Percentiles rank a stretch among this genome's conserved stretches.
These are phyloP conservation scores for Crucihimalaya himalaica DNA, from an alignment of 345 rosid genomes.

Conservation along the genomic window DNA sequence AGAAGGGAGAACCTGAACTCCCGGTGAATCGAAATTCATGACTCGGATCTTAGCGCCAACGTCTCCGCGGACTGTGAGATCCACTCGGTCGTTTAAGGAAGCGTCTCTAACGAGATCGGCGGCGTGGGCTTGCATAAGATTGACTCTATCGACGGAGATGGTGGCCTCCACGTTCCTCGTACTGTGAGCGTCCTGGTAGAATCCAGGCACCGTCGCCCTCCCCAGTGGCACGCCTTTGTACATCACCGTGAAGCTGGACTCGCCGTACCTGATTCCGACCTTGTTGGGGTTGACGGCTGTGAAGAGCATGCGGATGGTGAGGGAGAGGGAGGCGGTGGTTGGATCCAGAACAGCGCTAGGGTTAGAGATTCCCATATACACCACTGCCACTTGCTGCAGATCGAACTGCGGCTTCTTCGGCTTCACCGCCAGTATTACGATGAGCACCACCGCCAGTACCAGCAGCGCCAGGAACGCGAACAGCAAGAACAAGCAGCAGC, in stretches of 20 bases:
- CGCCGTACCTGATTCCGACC: conserved; percentile 94
- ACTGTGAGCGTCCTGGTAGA: conserved; percentile 87
- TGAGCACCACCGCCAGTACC: conserved; percentile 65
- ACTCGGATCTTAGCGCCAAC: conserved; percentile 96
- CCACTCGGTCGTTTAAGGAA: conserved; percentile 80
- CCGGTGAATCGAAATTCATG: conserved; percentile 88
- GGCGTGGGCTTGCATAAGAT: conserved; percentile 81
- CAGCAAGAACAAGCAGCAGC: conserved; percentile 93
- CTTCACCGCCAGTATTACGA: conserved; percentile 84
- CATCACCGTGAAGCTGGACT: conserved; percentile 95
- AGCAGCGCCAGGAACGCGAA: conserved; percentile 82
- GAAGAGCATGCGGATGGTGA: conserved; percentile 77
- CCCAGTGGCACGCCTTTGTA: conserved; percentile 92
- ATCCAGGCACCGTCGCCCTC: conserved; percentile 84
- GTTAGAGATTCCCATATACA: conserved; percentile 75
- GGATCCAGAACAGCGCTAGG: conserved; percentile 47
- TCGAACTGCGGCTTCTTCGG: conserved; percentile 99
- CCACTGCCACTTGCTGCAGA: conserved; percentile 93
- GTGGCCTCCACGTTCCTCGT: conserved; percentile 73
- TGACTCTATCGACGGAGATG: conserved; percentile 77
- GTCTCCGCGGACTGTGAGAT: conserved; percentile 77
- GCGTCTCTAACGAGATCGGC: conserved; percentile 80
- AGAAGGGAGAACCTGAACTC: conserved; percentile 66
- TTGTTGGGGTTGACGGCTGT: conserved; percentile 91
- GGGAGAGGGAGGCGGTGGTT: conserved; percentile 66